phyloP scores from a whole-genome alignment of 768 basidiomycete genomes.

The Lentinula boryana region DNA sequence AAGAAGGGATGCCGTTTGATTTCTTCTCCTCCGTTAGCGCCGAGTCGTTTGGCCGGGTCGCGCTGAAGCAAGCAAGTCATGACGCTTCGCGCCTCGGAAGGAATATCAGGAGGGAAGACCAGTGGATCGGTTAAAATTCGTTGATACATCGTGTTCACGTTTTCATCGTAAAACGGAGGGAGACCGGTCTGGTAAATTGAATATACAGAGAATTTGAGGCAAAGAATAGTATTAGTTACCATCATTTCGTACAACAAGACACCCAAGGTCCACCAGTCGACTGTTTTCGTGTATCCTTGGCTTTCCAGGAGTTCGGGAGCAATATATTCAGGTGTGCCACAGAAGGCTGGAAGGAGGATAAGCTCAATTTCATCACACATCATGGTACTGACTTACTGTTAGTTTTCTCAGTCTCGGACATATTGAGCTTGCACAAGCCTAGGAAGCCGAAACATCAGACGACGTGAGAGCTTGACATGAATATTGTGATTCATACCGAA shows the following conservation, averaged over 20 bases:
- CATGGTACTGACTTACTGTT: conserved; percentile 60
- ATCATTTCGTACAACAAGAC: conserved; percentile 97
- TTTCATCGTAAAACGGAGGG: conserved; percentile 98
- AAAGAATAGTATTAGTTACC: conserved; percentile 32
- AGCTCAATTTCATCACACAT: conserved; percentile 3
- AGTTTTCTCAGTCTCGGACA: conserved; percentile 96
- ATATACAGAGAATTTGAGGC: not conserved
- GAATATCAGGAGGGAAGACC: conserved; percentile 85
- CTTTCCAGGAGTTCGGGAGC: conserved; percentile 95
- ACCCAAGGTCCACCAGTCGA: conserved; percentile 99
- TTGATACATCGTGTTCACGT: conserved; percentile 97
- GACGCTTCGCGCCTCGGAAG: conserved; percentile 81
- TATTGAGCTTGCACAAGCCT: conserved; percentile 92
- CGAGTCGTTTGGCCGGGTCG: conserved; percentile 81
- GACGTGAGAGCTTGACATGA: not conserved
- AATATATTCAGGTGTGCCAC: conserved; percentile 98
- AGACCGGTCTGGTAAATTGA: conserved; percentile 67
- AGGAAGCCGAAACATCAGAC: conserved; percentile 2
- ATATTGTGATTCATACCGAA: conserved; percentile 49
- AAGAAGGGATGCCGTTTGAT: conserved; percentile 97
- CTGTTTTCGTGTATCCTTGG: conserved; percentile 95
- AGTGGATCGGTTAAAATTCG: conserved; percentile 93
- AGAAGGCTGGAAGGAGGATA: conserved; percentile 62
- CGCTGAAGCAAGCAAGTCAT: conserved; percentile 86
- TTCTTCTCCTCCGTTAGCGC: conserved; percentile 91